phyloP scores from a whole-genome alignment of 2,329 filamentous ascomycete genomes.

The Rachicladosporium sp. region DNA sequence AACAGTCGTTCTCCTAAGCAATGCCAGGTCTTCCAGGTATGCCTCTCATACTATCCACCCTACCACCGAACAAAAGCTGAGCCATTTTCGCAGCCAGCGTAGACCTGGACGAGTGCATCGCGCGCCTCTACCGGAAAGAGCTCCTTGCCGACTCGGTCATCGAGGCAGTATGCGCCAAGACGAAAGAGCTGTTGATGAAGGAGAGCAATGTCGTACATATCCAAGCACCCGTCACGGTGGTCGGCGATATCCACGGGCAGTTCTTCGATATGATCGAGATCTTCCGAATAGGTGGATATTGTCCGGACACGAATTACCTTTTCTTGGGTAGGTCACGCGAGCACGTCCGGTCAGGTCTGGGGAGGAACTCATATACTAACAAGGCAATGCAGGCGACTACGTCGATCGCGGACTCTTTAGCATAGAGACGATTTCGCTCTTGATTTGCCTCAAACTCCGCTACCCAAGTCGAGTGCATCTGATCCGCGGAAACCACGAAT shows the following conservation, averaged over 20 bases:
- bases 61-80: neutral
- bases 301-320: constrained; percentile 94
- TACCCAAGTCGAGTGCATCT: constrained; percentile 93
- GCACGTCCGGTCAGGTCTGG: neutral
- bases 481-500: constrained; percentile 96
- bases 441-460: constrained; percentile 92
- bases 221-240: constrained; percentile 85
- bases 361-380: constrained; percentile 1
- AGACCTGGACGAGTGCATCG: constrained; percentile 97
- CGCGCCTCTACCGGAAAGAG: constrained; percentile 91
- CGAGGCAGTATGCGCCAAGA: constrained; percentile 98
- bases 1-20: constrained; percentile 6
- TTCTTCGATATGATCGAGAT: constrained; percentile 99
- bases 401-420: constrained; percentile 97
- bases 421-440: constrained; percentile 94
- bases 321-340: constrained; percentile 60
- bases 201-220: constrained; percentile 99
- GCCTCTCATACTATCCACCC: constrained; percentile 7
- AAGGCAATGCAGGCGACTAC: constrained; percentile 60
- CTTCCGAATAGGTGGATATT: constrained; percentile 94
- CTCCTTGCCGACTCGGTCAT: constrained; percentile 94
- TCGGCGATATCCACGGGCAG: constrained; percentile 96
- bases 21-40: constrained; percentile 42
- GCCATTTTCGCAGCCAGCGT: constrained; percentile 57
- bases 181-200: constrained; percentile 97